A percentile compares a stretch with the other conserved stretches of the same genome.
Evolutionary conservation across 2,329 filamentous ascomycete genomes (phyloP).

Genomic region (Neopestalotiopsis sp.): DNA sequence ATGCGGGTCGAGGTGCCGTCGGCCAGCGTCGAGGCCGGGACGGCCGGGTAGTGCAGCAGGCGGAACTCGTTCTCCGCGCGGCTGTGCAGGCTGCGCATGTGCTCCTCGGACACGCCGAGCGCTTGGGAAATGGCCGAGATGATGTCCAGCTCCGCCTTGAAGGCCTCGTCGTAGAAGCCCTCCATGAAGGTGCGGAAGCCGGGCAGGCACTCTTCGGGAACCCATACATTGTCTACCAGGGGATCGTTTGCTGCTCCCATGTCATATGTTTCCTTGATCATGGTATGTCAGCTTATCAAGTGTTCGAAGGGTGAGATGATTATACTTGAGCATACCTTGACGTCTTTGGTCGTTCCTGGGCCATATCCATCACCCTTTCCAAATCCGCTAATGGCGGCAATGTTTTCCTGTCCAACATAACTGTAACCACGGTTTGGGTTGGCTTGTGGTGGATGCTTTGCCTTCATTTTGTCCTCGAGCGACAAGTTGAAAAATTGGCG

Average conservation of each 20-base stretch:
- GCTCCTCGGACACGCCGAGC: neutral
- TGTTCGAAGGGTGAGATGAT: neutral
- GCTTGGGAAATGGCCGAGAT: neutral
- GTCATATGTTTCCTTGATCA: neutral
- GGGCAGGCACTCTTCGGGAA: neutral
- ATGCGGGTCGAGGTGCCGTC: slow-evolving; percentile 9
- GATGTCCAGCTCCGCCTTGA: slow-evolving; percentile 12
- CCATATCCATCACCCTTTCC: slow-evolving; percentile 1
- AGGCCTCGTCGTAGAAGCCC: slow-evolving; percentile 10
- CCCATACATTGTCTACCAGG: slow-evolving; percentile 8
- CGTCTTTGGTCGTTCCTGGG: slow-evolving; percentile 7
- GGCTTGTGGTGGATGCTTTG: slow-evolving; percentile 4
- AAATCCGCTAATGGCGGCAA: slow-evolving; percentile 1
- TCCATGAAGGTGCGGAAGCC: slow-evolving; percentile 9
- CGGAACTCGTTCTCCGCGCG: slow-evolving; percentile 15
- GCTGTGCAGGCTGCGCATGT: neutral
- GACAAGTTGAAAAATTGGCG: slow-evolving; percentile 7
- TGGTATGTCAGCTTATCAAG: neutral
- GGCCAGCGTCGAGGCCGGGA: slow-evolving; percentile 24
- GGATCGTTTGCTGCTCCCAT: slow-evolving; percentile 1
- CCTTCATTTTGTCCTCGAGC: slow-evolving; percentile 8
- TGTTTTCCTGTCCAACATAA: slow-evolving; percentile 11
- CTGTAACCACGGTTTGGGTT: slow-evolving; percentile 12
- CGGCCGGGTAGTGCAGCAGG: neutral
- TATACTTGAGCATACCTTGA: neutral